These are phyloP conservation scores for Pseudocercospora vitis DNA, from an alignment of 2,329 filamentous ascomycete species.

Conservation along the genomic window DNA sequence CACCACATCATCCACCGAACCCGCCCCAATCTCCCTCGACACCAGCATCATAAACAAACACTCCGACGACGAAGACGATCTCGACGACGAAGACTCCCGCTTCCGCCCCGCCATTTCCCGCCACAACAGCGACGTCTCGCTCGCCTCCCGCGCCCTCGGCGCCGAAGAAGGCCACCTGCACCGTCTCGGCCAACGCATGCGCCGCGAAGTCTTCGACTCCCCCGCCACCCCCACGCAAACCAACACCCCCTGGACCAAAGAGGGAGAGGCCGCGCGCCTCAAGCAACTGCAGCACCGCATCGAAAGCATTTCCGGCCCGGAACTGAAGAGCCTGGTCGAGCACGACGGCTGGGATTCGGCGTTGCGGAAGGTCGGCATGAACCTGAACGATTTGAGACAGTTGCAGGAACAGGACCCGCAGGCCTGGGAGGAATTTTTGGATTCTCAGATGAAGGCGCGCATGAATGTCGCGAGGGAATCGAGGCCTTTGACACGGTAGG, in stretches of 20 bases:
- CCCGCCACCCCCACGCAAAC: conserved; percentile 30
- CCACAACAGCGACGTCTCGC: conserved; percentile 65
- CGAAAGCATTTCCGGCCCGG: conserved; percentile 55
- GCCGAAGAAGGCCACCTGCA: conserved; percentile 71
- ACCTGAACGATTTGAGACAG: conserved; percentile 64
- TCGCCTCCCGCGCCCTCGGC: conserved; percentile 63
- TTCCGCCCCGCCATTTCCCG: conserved; percentile 50
- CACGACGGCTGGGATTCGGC: conserved; percentile 57
- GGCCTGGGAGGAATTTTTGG: conserved; percentile 39
- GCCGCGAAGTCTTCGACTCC: conserved; percentile 61
- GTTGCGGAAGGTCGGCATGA: conserved; percentile 63
- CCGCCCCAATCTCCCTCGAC: conserved; percentile 16
- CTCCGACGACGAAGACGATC: conserved; percentile 35
- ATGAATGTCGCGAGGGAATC: conserved; percentile 31
- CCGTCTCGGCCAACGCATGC: conserved; percentile 65
- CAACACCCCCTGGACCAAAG: conserved; percentile 27
- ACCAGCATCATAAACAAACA: conserved; percentile 28
- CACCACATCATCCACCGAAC: conserved; percentile 25
- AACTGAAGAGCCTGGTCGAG: conserved; percentile 65
- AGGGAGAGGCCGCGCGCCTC: conserved; percentile 38
- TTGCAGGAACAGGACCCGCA: conserved; percentile 51
- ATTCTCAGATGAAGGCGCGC: conserved; percentile 39
- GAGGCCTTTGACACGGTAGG: no score
- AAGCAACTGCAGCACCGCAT: conserved; percentile 46
- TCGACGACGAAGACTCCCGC: conserved; percentile 38